Evolutionary conservation across 768 basidiomycete genomes (phyloP).

Genomic region (Auriscalpium microsporum): DNA sequence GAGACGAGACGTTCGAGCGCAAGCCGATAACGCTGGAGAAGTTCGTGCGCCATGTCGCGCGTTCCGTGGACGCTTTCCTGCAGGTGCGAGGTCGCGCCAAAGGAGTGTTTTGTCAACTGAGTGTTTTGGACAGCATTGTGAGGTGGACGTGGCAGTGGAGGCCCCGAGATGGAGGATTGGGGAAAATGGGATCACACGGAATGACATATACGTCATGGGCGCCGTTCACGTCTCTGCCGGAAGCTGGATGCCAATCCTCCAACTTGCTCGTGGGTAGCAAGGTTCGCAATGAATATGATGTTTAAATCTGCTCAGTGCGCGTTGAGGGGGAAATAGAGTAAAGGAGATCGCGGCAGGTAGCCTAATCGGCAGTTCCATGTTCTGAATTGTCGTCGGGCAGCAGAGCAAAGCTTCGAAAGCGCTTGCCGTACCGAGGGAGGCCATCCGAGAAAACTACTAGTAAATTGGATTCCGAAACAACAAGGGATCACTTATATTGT

Average conservation of each 20-base stretch:
- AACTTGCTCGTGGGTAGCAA: background rate
- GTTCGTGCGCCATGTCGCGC: conserved; percentile 13
- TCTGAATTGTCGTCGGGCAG: too few species aligned
- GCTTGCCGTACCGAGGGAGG: too few species aligned
- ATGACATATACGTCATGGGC: conserved; percentile 10
- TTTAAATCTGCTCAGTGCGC: too few species aligned
- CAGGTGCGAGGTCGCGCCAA: background rate
- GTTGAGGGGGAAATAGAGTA: too few species aligned
- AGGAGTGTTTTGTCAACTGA: background rate
- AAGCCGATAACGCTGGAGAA: conserved; percentile 12
- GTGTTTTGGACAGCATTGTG: conserved; percentile 1
- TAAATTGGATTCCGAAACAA: too few species aligned
- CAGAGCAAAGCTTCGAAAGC: too few species aligned
- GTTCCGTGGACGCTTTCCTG: conserved; percentile 13
- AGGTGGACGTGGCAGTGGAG: conserved; percentile 3
- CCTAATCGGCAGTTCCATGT: too few species aligned
- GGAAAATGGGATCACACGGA: conserved; percentile 7
- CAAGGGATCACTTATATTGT: too few species aligned
- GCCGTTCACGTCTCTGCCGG: conserved; percentile 14
- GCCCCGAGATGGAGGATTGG: conserved; percentile 13
- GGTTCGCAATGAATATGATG: too few species aligned
- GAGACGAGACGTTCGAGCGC: conserved; percentile 11
- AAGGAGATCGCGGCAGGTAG: too few species aligned
- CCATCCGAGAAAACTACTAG: too few species aligned
- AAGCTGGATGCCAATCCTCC: conserved; percentile 16